Conservation (phyloP, 2,329 filamentous ascomycete genomes). For the Botrytis byssoidea region DNA sequence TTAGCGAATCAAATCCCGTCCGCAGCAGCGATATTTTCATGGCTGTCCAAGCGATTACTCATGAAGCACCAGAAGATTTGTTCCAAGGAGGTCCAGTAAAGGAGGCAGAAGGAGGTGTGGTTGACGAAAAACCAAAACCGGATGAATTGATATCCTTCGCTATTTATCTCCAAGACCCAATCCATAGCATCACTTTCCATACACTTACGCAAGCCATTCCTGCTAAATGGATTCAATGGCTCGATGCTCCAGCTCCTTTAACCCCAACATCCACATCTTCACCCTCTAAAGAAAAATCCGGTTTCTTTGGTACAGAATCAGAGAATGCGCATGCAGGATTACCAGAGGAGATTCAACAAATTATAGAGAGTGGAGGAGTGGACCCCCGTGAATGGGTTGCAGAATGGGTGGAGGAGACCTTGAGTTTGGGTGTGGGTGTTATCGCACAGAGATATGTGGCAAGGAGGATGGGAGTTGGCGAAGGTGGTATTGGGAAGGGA, state of each 20-base stretch:
- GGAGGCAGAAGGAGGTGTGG: conserved; percentile 52
- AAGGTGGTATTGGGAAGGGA: conserved; percentile 63
- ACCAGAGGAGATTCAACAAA: conserved; percentile 83
- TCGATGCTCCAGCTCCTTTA: conserved; percentile 69
- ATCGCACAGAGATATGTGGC: conserved; percentile 96
- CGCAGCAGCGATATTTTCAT: conserved; percentile 94
- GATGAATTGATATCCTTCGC: conserved; percentile 72
- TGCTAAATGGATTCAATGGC: conserved; percentile 83
- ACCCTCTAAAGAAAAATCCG: conserved; percentile 32
- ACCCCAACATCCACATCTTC: conserved; percentile 47
- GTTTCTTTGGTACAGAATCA: conserved; percentile 43
- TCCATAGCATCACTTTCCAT: conserved; percentile 86
- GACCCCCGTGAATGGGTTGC: conserved; percentile 96
- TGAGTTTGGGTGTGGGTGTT: conserved; percentile 75
- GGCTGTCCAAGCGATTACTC: conserved; percentile 81
- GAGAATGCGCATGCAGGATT: conserved; percentile 48
- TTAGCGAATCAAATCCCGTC: conserved; percentile 84
- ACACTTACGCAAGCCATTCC: conserved; percentile 82
- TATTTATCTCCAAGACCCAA: conserved; percentile 79
- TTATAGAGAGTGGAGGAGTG: conserved; percentile 71
- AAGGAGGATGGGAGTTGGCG: conserved; percentile 90
- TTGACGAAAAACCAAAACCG: conserved; percentile 49
- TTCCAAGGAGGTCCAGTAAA: conserved; percentile 63
- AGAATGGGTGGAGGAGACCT: conserved; percentile 91
- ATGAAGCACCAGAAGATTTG: conserved; percentile 61